A percentile compares a stretch with the other conserved stretches of the same genome.
These are phyloP conservation scores for Colletotrichum chrysophilum DNA, from an alignment of 2,329 filamentous ascomycete species.

Conservation along the genomic window DNA sequence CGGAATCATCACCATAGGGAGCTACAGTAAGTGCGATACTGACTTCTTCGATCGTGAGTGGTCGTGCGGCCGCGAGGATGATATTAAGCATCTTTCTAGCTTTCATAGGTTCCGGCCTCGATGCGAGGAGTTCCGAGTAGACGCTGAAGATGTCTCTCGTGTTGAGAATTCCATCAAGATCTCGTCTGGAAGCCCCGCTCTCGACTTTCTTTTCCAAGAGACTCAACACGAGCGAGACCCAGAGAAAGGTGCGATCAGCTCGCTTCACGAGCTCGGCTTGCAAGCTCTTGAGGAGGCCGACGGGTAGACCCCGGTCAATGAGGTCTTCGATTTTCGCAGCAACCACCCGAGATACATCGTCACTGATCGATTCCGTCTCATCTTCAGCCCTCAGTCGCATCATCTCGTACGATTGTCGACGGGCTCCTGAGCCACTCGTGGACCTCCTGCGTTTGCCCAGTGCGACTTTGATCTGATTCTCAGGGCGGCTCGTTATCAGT, in stretches of 20 bases:
- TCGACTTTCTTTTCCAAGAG: constrained; percentile 17
- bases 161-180: constrained; percentile 18
- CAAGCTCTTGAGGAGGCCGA: constrained; percentile 9
- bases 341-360: constrained; percentile 22
- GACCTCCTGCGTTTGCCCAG: background rate
- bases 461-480: constrained; percentile 22
- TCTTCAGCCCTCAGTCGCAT: constrained; percentile 23
- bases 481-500: constrained; percentile 24
- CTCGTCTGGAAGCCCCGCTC: constrained; percentile 15
- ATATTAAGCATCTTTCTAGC: constrained; percentile 23
- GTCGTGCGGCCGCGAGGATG: constrained; percentile 17
- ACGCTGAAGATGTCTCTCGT: constrained; percentile 19
- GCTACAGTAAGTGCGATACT: constrained; percentile 22
- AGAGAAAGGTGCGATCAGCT: constrained; percentile 27
- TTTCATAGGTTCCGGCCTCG: background rate
- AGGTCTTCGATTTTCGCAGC: constrained; percentile 15
- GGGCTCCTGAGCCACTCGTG: background rate
- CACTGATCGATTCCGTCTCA: constrained; percentile 20
- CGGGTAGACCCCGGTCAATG: constrained; percentile 6
- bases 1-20: background rate
- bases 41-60: constrained; percentile 23
- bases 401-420: background rate
- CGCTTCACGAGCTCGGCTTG: constrained; percentile 9
- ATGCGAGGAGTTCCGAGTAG: constrained; percentile 21
- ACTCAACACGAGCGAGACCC: constrained; percentile 24